Conservation (phyloP, 495 filamentous ascomycete species). For the Viridothelium virens region DNA sequence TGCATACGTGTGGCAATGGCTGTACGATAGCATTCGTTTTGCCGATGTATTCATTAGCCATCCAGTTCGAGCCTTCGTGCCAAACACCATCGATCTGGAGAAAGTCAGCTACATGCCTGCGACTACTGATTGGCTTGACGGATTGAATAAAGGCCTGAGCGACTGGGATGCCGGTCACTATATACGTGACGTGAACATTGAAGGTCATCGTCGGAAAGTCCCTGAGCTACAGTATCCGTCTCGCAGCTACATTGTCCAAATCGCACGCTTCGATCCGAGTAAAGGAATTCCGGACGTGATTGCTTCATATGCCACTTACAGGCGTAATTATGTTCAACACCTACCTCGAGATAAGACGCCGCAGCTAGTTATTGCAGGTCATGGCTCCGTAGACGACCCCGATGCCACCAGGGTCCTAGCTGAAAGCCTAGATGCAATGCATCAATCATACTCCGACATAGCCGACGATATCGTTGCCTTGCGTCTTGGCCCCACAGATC, state of each 20-base stretch:
- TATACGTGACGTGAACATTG: constrained; percentile 61
- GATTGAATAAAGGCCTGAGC: constrained; percentile 70
- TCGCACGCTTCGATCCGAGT: constrained; percentile 79
- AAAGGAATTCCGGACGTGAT: constrained; percentile 80
- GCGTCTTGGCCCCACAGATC: constrained; percentile 70
- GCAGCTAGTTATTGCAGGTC: constrained; percentile 70
- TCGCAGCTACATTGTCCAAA: constrained; percentile 72
- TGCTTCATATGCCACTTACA: constrained; percentile 68
- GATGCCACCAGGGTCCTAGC: constrained; percentile 70
- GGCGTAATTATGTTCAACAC: constrained; percentile 47
- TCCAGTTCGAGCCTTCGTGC: constrained; percentile 72
- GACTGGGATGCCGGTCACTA: constrained; percentile 72
- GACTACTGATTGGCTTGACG: constrained; percentile 85
- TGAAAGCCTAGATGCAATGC: constrained; percentile 57
- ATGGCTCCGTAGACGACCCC: constrained; percentile 80
- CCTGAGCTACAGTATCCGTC: constrained; percentile 59
- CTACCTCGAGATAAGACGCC: constrained; percentile 46
- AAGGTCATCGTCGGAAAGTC: constrained; percentile 51
- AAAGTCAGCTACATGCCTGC: constrained; percentile 75
- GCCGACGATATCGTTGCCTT: constrained; percentile 57
- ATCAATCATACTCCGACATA: constrained; percentile 46
- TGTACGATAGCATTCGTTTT: constrained; percentile 63
- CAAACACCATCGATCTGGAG: constrained; percentile 53
- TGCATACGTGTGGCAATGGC: constrained; percentile 65
- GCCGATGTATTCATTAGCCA: constrained; percentile 81